Base-by-base conservation (phyloP, 371 early-diverging fungal genomes). In the Lichtheimia hyalospora region DNA sequence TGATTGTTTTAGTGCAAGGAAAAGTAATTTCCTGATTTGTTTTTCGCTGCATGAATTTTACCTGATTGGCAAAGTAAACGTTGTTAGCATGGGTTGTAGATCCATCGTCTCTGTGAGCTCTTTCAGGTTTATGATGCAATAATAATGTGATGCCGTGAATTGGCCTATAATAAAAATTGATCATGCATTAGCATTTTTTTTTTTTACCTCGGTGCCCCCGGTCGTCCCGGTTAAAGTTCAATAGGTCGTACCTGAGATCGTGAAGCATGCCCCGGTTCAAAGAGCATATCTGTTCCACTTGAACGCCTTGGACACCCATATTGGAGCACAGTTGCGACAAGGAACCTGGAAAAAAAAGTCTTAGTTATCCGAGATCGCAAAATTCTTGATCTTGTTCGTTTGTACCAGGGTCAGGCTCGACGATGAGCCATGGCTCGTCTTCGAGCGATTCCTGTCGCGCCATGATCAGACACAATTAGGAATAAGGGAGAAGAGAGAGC, bases 11-110 rank as follows among this genome's bases (percentile, higher is more conserved):
- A 23, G 48, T 24, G 43, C 16, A 24, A n/a, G n/a, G n/a, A n/a
- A n/a, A n/a, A n/a, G n/a, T n/a, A n/a, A 49, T 46, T 53, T 43
- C 42, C n/a, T 24, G 56, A 55, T 55, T 41, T 41, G 56, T n/a
- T 34, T 34, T 34, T 6, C 18, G 41, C 6, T 44, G 56, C 56
- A 55, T 55, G 41, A 51, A 44, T 51, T 42, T n/a, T 58, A 73
- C 74, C 57, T 78, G 71, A 55, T 78, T 71, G 14, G 77, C 75
- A 63, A 78, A 78, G 55, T 65, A 78, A 21, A 76, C 54, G 12
- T 63, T 57, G 28, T 43, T 57, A 16, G 46, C 21, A 0, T 8
- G 6, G 43, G 60, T 59, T 12, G 62, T 52, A 23, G 52, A 49
- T 42, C 49, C 50, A 20, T 66, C 73, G 16, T 59, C 71, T 15